phyloP scores from a whole-genome alignment of 345 rosid genomes.

The Murraya koenigii region DNA sequence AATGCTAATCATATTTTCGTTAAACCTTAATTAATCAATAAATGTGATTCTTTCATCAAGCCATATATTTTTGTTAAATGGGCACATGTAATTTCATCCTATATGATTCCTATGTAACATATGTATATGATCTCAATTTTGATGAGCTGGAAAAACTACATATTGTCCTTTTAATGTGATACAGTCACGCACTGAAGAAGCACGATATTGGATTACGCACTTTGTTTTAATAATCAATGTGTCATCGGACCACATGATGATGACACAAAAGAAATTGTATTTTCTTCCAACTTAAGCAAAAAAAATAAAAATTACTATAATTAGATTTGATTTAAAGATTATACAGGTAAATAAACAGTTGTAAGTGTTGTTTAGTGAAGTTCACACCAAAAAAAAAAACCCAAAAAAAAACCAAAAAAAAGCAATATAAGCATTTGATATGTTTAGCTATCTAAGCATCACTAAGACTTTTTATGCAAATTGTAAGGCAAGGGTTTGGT shows the following conservation, averaged over 20 bases:
- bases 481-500: not conserved
- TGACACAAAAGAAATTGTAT: not conserved
- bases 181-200: not conserved
- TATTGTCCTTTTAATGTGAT: slow-evolving; percentile 10
- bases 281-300: not conserved
- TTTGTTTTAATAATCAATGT: not conserved
- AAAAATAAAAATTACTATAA: not conserved
- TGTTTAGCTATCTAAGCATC: not conserved
- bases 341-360: not conserved
- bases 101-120: too few relatives aligned
- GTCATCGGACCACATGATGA: not conserved
- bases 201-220: slow-evolving; percentile 7
- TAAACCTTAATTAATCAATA: too few relatives aligned
- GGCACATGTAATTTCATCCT: too few relatives aligned
- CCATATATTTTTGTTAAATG: too few relatives aligned
- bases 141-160: not conserved
- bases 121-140: not conserved
- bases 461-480: not conserved
- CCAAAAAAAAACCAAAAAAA: too few relatives aligned
- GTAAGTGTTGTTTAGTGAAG: not conserved
- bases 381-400: not conserved
- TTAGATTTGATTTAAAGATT: not conserved
- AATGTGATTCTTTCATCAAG: too few relatives aligned
- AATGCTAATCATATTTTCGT: too few relatives aligned
- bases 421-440: not conserved